These are phyloP conservation scores for Dioscorea cayenensis DNA, from an alignment of 116 monocot genomes.

Conservation along the genomic window DNA sequence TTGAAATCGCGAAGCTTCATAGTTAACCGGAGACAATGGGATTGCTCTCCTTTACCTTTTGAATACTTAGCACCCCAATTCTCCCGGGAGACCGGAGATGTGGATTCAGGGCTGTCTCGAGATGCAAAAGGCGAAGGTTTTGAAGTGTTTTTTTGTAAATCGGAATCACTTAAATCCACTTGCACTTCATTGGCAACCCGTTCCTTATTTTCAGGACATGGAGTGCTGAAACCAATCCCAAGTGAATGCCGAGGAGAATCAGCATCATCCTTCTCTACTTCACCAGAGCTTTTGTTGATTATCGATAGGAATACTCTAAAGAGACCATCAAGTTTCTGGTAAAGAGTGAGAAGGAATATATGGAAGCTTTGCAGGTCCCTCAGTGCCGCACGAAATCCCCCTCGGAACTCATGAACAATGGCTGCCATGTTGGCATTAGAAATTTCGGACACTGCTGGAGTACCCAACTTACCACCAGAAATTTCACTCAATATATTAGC, in stretches of 20 bases:
- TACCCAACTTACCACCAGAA: slow-evolving; percentile 71
- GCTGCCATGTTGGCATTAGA: slow-evolving; percentile 29
- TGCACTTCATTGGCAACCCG: slow-evolving; percentile 21
- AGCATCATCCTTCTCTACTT: slow-evolving; percentile 67
- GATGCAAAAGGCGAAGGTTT: slow-evolving; percentile 24
- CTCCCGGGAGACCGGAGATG: slow-evolving; percentile 54
- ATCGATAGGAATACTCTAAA: slow-evolving; percentile 50
- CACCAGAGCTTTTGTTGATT: slow-evolving; percentile 47
- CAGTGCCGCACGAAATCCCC: slow-evolving; percentile 80
- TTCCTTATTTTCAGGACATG: slow-evolving; percentile 26
- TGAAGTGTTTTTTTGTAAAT: slow-evolving; percentile 21
- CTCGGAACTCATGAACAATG: slow-evolving; percentile 63
- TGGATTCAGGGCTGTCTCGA: slow-evolving; percentile 45
- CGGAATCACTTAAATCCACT: slow-evolving; percentile 41
- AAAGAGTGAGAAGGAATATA: slow-evolving; percentile 81
- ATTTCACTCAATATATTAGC: slow-evolving; percentile 75
- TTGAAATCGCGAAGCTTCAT: slow-evolving; percentile 88
- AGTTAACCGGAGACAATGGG: slow-evolving; percentile 65
- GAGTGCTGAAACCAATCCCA: slow-evolving; percentile 21
- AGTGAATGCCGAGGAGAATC: slow-evolving; percentile 24
- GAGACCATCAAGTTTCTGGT: slow-evolving; percentile 89
- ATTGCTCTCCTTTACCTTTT: slow-evolving; percentile 54
- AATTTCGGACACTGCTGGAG: slow-evolving; percentile 31
- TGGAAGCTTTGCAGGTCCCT: slow-evolving; percentile 86
- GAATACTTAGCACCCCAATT: slow-evolving; percentile 50